Evolutionary conservation across 306 rosid genomes (phyloP).

Genomic region (Pterocarpus santalinus): DNA sequence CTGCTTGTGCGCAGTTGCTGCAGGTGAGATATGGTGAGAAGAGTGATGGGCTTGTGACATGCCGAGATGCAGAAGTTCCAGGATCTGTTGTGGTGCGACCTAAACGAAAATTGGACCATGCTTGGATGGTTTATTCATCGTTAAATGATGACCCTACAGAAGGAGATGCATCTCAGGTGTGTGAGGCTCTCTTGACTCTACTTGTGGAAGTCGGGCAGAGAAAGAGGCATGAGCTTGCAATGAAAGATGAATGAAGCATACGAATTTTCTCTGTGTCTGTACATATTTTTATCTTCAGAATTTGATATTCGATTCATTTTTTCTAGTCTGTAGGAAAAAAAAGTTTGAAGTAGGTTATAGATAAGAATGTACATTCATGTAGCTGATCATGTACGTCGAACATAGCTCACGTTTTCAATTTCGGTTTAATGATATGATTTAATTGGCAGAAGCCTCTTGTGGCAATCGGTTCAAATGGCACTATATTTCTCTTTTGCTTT

Average conservation of each 20-base stretch:
- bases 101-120: constrained; percentile 83
- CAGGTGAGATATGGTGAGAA: constrained; percentile 88
- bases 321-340: constrained; percentile 17
- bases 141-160: constrained; percentile 66
- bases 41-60: constrained; percentile 93
- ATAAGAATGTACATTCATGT: constrained; percentile 22
- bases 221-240: constrained; percentile 67
- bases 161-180: constrained; percentile 91
- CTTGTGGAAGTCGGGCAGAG: constrained; percentile 82
- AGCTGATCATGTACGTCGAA: neutral
- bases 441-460: neutral
- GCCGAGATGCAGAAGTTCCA: constrained; percentile 94
- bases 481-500: constrained; percentile 1
- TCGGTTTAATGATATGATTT: neutral
- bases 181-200: constrained; percentile 90
- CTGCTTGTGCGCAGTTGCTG: constrained; percentile 94
- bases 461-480: neutral
- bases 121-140: constrained; percentile 97
- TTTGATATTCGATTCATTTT: constrained; percentile 41
- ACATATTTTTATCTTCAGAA: constrained; percentile 37
- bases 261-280: constrained; percentile 11
- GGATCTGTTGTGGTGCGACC: constrained; percentile 92
- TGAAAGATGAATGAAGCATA: constrained; percentile 71
- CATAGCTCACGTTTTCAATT: neutral
- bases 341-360: constrained; percentile 29